Conservation (phyloP, 1,139 yeast genomes). For the Taphrina betulina region DNA sequence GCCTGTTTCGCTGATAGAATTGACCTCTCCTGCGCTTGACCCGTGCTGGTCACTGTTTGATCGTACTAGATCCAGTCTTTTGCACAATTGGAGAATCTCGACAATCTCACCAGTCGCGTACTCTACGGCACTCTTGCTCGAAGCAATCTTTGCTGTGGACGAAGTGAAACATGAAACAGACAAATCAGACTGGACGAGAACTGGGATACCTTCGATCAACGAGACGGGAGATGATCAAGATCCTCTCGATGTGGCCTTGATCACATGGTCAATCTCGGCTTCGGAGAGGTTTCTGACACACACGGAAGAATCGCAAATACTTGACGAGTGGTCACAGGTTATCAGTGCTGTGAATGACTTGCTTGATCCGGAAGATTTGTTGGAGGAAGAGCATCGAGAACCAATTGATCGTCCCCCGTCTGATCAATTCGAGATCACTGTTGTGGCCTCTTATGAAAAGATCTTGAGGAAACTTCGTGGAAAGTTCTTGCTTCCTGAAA, state of each 20-base stretch:
- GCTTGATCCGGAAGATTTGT: neutral
- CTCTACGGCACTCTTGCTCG: constrained; percentile 10
- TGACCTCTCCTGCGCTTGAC: constrained; percentile 14
- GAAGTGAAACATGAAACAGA: neutral
- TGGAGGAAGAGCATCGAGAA: neutral
- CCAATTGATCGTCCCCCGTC: neutral
- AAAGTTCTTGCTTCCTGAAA: neutral
- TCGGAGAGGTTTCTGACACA: constrained; percentile 3
- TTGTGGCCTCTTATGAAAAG: neutral
- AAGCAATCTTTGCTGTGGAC: neutral
- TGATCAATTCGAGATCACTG: neutral
- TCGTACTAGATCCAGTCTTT: constrained; percentile 6
- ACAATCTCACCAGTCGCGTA: constrained; percentile 9
- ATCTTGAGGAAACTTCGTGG: neutral
- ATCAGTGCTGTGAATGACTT: neutral
- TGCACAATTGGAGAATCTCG: constrained; percentile 18
- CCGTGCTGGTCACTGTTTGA: constrained; percentile 20
- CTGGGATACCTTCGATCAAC: neutral
- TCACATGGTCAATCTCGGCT: constrained; percentile 7
- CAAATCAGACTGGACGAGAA: constrained; percentile 16
- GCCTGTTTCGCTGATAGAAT: neutral
- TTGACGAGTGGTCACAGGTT: neutral
- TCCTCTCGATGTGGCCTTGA: neutral
- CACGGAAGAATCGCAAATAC: neutral
- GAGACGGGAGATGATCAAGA: neutral